phyloP scores from a whole-genome alignment of 2,329 filamentous ascomycete genomes.

The Hypoxylon sp. region DNA sequence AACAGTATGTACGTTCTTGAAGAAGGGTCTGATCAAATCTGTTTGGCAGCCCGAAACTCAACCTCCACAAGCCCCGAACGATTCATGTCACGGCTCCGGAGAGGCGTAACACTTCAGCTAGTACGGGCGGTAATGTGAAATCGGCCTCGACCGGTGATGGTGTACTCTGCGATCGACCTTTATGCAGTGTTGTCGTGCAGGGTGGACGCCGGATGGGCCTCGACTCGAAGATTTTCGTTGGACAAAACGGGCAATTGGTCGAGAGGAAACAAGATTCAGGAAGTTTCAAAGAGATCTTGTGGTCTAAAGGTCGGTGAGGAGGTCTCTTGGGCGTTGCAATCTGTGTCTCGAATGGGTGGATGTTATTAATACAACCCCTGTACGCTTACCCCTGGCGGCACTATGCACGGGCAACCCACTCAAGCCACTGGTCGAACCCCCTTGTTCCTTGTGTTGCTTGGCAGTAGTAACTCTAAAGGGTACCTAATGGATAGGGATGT shows the following conservation, averaged over 20 bases:
- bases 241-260: constrained; percentile 39
- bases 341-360: constrained; percentile 55
- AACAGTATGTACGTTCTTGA: constrained; percentile 5
- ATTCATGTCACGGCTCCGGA: constrained; percentile 23
- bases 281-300: constrained; percentile 41
- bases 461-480: neutral
- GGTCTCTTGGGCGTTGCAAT: constrained; percentile 54
- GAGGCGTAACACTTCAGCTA: constrained; percentile 28
- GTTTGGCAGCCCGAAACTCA: constrained; percentile 32
- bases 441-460: constrained; percentile 3
- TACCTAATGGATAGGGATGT: constrained; percentile 2
- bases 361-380: constrained; percentile 46
- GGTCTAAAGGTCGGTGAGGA: constrained; percentile 49
- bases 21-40: constrained; percentile 23
- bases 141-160: constrained; percentile 12
- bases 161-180: constrained; percentile 33
- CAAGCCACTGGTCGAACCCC: constrained; percentile 2
- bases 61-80: constrained; percentile 32
- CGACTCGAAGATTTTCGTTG: constrained; percentile 28
- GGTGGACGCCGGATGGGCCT: constrained; percentile 35
- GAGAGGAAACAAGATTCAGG: constrained; percentile 48
- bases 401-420: constrained; percentile 43
- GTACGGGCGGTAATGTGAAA: constrained; percentile 29
- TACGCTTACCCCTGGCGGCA: constrained; percentile 41
- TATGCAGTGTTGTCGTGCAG: constrained; percentile 24